Evolutionary conservation across 768 basidiomycete species (phyloP), one percentile per base, ranked within the genome.

Genomic region (Hebeloma cylindrosporum): DNA sequence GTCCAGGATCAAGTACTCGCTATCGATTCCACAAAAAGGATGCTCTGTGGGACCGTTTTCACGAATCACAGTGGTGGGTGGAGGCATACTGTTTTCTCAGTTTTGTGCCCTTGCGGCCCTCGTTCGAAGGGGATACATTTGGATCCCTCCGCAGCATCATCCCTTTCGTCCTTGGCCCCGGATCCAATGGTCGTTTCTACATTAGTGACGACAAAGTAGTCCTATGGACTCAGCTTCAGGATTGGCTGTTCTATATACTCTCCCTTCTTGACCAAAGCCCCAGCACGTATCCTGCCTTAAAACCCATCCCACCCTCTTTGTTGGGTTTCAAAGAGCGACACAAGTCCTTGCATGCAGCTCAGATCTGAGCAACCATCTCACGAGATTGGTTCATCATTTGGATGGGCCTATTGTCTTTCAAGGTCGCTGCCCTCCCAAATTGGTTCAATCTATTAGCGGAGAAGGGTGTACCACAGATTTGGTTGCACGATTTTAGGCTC

Each of bases 341-440:
- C 18, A 31, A 27, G 22, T 33, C n/a, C 9, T 13, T 6, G 22
- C 35, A 3, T 33, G 29, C 20, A 25, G 38, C 38, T 14, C n/a
- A 26, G n/a, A 20, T 38, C 8, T 14, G 25, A n/a, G 23, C 34
- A 10, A 27, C 29, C 7, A 22, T 18, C 1, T 20, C 37, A 11
- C 43, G 48, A 13, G 48, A 49, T 13, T 49, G 48, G 48, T 33
- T 49, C 21, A 9, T 49, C 26, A 28, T 49, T 23, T 44, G 48
- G 48, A 49, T 49, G 42, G 22, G 20, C 11, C 8, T 39, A 5
- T 11, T 49, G 7, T 44, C 48, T 7, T 22, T 18, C 28, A 34
- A 32, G 14, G 29, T 43, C 17, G 48, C 37, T 14, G 30, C 35
- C 29, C 14, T 42, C 7, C 16, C 28, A 45, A 25, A 36, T 45